Evolutionary conservation across 495 filamentous ascomycete genomes (phyloP), one percentile per base, ranked within the genome.

Genomic region (Penicillium psychrofluorescens): DNA sequence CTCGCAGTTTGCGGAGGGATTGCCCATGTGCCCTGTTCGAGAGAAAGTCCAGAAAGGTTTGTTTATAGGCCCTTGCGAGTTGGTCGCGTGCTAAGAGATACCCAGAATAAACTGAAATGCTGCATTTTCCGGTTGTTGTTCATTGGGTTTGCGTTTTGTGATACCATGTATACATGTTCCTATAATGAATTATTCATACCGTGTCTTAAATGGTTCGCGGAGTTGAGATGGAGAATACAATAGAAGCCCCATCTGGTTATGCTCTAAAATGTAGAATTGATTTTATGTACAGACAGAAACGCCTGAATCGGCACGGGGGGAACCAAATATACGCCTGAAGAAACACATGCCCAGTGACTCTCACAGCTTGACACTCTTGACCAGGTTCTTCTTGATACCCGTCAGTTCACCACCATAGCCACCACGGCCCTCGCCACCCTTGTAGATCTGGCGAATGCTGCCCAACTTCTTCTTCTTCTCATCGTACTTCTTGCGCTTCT

Each of bases 401-500:
- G 90, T 95, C 75, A 85, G 62, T 67, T 98, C 92, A 63, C 92
- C 92, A 50, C 74, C 79, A 69, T 98, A 98, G 7, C 88, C 86
- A 53, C 92, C 90, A 53, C 74, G 79, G 40, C 82, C 81, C 66
- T 95, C 86, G 30, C 89, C 91, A 54, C 89, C 91, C 68, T 85
- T 86, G 65, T 88, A 98, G 33, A 88, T 68, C 33, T 85, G 74
- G 73, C 81, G 87, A 61, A 86, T 80, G 61, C 83, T 90, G 38
- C 76, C 76, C 62, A 97, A 64, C 76, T 96, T 96, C 83, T 94
- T 95, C 75, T 88, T 83, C 75, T 94, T 95, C 37, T 86, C 81
- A 54, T 91, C 89, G 65, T 75, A 98, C 79, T 81, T 87, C 79
- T 85, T 85, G 67, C 86, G 77, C 85, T 96, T 98, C 84, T 97